A percentile compares a stretch with the other conserved stretches of the same genome.
Conservation (phyloP, 2,329 filamentous ascomycete species). For the Penicillium italicum region DNA sequence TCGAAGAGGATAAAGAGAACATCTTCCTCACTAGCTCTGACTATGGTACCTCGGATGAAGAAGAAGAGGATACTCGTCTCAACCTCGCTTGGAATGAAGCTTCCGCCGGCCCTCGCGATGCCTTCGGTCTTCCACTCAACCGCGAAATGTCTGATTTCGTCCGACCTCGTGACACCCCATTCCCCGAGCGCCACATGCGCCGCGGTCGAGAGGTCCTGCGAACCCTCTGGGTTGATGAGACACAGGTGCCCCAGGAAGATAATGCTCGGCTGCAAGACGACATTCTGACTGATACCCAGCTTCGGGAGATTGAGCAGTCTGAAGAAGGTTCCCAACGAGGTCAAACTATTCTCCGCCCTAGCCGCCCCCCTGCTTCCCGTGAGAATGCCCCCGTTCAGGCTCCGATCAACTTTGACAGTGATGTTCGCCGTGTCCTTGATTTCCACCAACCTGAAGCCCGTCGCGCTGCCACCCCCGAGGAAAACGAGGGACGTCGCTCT, state of each 20-base stretch:
- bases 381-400: not conserved
- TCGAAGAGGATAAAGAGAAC: not conserved
- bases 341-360: not conserved
- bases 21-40: not conserved
- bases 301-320: not conserved
- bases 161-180: not conserved
- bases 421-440: not conserved
- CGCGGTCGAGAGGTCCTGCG: not conserved
- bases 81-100: not conserved
- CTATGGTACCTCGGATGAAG: not conserved
- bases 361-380: not conserved
- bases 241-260: not conserved
- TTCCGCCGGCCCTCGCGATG: not conserved
- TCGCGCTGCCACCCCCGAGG: not conserved
- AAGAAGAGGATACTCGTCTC: not conserved
- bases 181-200: not conserved
- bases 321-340: not conserved
- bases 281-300: not conserved
- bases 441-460: not conserved
- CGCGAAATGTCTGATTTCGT: not conserved
- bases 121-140: not conserved
- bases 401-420: not conserved
- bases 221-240: not conserved
- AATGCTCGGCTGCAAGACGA: not conserved
- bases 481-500: not conserved